A percentile compares a stretch with the other conserved stretches of the same genome.
Evolutionary conservation across 805 yeast species (phyloP).

Genomic region (Metschnikowia kunwiensis): DNA sequence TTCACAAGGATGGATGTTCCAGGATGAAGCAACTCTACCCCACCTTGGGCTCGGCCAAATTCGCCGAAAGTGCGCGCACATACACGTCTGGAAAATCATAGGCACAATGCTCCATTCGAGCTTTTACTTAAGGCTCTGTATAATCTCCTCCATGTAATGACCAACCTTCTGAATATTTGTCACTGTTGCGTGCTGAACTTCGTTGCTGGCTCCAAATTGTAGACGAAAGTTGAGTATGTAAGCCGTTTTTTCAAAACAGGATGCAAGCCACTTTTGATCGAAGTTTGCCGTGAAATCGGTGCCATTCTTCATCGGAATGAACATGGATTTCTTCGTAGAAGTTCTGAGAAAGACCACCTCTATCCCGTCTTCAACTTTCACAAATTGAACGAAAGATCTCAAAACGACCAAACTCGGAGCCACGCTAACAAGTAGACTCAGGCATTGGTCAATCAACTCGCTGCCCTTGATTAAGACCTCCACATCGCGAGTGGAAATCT

Average conservation of each 20-base stretch:
- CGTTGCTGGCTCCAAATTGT: slow-evolving; percentile 7
- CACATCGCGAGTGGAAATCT: not conserved
- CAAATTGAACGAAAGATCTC: slow-evolving; percentile 13
- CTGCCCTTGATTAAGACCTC: slow-evolving; percentile 22
- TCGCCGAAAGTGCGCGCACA: slow-evolving; percentile 9
- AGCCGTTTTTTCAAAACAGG: slow-evolving; percentile 8
- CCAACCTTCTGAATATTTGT: slow-evolving; percentile 20
- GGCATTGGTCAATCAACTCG: slow-evolving; percentile 16
- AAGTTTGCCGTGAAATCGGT: slow-evolving; percentile 1
- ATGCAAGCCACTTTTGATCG: slow-evolving; percentile 5
- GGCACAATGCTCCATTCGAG: not conserved
- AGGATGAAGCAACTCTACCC: too few relatives aligned
- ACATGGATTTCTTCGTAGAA: not conserved
- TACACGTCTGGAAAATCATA: too few relatives aligned
- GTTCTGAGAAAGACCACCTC: slow-evolving; percentile 1
- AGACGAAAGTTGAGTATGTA: slow-evolving; percentile 6
- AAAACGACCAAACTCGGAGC: slow-evolving; percentile 21
- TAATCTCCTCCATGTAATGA: slow-evolving; percentile 21
- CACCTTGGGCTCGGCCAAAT: slow-evolving; percentile 4
- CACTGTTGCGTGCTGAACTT: slow-evolving; percentile 15
- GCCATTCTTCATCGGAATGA: not conserved
- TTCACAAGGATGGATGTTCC: too few relatives aligned
- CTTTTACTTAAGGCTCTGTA: slow-evolving; percentile 4
- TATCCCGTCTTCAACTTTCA: slow-evolving; percentile 5
- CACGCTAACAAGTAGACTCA: slow-evolving; percentile 18